Evolutionary conservation across 2,329 filamentous ascomycete species (phyloP), one percentile per base, ranked within the genome.

Genomic region (Ascochyta viciae-villosae): DNA sequence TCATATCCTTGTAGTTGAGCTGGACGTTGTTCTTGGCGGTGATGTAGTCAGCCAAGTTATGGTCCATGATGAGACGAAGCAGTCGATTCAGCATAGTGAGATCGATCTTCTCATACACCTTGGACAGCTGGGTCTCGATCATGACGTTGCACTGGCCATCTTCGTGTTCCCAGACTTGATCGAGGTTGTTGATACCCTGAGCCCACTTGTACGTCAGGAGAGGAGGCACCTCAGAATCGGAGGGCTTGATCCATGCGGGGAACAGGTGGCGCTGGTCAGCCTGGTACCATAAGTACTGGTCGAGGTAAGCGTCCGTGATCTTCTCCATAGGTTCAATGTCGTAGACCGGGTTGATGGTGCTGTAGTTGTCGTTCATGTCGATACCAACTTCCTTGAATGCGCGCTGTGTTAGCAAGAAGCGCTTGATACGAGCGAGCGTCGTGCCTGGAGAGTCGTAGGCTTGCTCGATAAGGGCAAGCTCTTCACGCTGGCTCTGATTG

Each of bases 301-400:
- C 95, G 44, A 99, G 86, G 69, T 99, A 99, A 3, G 95, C 96
- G 77, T 99, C 95, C 35, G 94, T 99, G 67, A 99, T 99, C 81
- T 99, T 99, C 81, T 99, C 95, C 57, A 99, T 97, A 0, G 95
- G 95, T 78, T 99, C 96, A 57, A 99, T 95, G 65, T 99, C 95
- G 73, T 99, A 99, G 1, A 99, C 95, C 0, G 95, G 96, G 73
- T 99, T 99, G 81, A 99, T 99, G 16, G 92, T 94, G 82, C 88
- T 98, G 80, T 99, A 99, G 73, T 99, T 99, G 80, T 99, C 95
- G 76, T 99, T 99, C 95, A 99, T 99, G 74, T 99, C 95, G 65
- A 99, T 99, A 51, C 94, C 95, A 40, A 99, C 95, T 78, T 99
- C 95, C 79, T 99, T 99, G 85, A 99, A 99, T 1, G 96, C 95